Conservation (phyloP, 2,329 filamentous ascomycete genomes). For the Fusarium metavorans region DNA sequence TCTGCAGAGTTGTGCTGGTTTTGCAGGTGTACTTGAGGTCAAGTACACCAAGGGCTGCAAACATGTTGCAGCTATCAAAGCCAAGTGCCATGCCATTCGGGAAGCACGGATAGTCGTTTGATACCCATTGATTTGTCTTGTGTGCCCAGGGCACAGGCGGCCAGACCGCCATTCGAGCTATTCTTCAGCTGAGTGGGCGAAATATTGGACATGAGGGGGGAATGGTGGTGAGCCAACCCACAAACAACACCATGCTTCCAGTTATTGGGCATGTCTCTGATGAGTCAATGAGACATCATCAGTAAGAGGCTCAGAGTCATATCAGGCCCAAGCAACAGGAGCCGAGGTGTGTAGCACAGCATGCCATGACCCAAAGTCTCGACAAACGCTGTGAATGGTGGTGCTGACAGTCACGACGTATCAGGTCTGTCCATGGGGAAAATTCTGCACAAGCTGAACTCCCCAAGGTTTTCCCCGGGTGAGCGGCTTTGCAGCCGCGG, state of each 20-base stretch:
- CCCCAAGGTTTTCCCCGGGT: neutral
- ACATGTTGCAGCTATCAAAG: neutral
- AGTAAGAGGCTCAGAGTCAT: neutral
- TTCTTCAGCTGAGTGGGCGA: neutral
- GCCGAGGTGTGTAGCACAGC: slow-evolving; percentile 22
- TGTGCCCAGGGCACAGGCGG: slow-evolving; percentile 7
- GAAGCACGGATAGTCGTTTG: slow-evolving; percentile 4
- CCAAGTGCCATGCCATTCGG: slow-evolving; percentile 9
- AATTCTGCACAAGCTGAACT: neutral
- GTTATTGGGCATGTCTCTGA: neutral
- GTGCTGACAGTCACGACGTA: neutral
- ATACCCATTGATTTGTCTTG: slow-evolving; percentile 6
- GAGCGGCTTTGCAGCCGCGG: neutral
- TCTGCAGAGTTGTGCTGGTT: neutral
- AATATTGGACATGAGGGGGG: neutral
- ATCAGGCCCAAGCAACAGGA: slow-evolving; percentile 7
- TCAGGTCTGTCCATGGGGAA: neutral
- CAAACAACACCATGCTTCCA: neutral
- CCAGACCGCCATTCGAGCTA: slow-evolving; percentile 24
- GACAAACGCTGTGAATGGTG: neutral
- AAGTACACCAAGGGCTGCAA: slow-evolving; percentile 2
- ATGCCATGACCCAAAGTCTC: slow-evolving; percentile 1
- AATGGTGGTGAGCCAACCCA: neutral
- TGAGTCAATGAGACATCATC: slow-evolving; percentile 5
- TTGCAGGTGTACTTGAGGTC: neutral